These are phyloP conservation scores for Gossypium ekmanianum DNA, from an alignment of 345 rosid species.

Conservation along the genomic window DNA sequence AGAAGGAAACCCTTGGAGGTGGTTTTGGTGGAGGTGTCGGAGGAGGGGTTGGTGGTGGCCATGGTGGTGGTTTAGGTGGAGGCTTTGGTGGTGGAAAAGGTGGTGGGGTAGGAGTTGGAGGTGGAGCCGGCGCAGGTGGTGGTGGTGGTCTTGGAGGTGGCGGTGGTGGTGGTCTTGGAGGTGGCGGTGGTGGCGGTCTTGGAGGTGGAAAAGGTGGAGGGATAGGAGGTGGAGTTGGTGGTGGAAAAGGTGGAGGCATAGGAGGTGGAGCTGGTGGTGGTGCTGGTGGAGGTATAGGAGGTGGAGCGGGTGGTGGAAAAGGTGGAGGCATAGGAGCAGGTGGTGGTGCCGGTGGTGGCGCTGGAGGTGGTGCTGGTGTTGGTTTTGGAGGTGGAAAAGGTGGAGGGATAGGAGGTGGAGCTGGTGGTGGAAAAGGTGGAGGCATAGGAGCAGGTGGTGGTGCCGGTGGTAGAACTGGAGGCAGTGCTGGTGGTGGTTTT, in stretches of 20 bases:
- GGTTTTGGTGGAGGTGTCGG: conserved; percentile 12
- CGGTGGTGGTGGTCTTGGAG: conserved; percentile 16
- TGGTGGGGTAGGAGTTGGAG: conserved; percentile 10
- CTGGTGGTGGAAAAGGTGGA: not conserved
- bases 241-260: not conserved
- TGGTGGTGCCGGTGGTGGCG: not conserved
- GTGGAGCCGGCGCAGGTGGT: not conserved
- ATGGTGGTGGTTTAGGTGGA: not conserved
- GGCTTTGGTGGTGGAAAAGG: conserved; percentile 18
- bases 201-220: conserved; percentile 21
- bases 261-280: conserved; percentile 14
- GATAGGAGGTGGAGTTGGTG: not conserved
- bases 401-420: conserved; percentile 17
- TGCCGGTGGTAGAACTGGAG: conserved; percentile 2
- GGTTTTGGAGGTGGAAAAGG: conserved; percentile 16
- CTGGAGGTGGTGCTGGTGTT: conserved; percentile 1
- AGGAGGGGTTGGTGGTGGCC: conserved; percentile 9
- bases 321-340: not conserved
- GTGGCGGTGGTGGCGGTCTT: conserved; percentile 19
- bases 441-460: conserved; percentile 1
- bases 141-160: too few relatives aligned
- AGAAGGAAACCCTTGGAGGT: conserved; percentile 14
- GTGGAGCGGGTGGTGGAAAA: not conserved
- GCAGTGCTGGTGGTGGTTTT: conserved; percentile 5
- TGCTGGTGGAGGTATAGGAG: not conserved